Base-by-base conservation (phyloP, 1,139 yeast species). In the Kodamaea plutei region DNA sequence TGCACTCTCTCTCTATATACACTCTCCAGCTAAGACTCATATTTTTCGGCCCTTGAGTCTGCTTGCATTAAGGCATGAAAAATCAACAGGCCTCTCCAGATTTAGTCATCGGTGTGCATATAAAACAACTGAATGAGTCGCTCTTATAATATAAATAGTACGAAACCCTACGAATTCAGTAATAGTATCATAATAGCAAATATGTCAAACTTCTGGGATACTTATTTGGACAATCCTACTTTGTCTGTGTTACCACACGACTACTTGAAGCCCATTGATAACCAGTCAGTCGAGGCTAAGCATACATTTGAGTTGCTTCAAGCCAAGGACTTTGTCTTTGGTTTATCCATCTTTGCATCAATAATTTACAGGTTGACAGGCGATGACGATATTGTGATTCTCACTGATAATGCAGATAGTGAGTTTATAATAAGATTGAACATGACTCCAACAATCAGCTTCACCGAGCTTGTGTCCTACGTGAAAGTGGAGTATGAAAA, bases 191-290 rank as follows among this genome's bases (percentile, higher is more conserved):
- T n/a, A n/a, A n/a, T n/a, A n/a, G n/a, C n/a, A n/a, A 39, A 6
- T 17, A 43, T 44, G 44, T 40, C 44, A 22, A 61, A 73, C 26
- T 73, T 65, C 49, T 88, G 96, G 96, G 64, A 75, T 28, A 58
- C 69, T 32, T 68, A 75, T 41, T 73, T 89, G 56, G 84, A 82
- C 43, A 82, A 75, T 48, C 89, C 95, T 29, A 87, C 96, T 3
- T 67, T 88, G 36, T 84, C 95, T 34, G 85, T 82, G 16, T 69
- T 89, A 35, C 96, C 97, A 9, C 84, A 83, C 44, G 97, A 89
- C 56, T 89, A 73, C 56, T 77, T 84, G 42, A 78, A 83, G 50
- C 95, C 95, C 2, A 64, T 78, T n/a, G 76, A 76, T 37, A 78
- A 78, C 41, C 77, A 77, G 41, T 70, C 80, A 8, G 79, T 79